Evolutionary conservation across 176 grass and related monocot genomes (phyloP), one percentile per base, ranked within the genome.

Genomic region (Poa pratensis): DNA sequence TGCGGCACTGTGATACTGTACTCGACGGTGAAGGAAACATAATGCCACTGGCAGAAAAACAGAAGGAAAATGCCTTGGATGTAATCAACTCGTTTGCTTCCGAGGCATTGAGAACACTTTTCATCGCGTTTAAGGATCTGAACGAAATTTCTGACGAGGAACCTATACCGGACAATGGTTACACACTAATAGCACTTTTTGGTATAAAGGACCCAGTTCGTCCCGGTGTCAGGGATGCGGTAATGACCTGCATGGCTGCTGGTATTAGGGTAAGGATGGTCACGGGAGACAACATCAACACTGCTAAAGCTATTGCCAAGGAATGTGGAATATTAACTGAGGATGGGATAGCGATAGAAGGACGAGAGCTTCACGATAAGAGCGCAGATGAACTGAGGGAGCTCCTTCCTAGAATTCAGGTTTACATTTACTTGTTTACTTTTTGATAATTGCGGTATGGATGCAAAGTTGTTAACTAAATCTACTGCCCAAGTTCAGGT

Each of bases 191-290:
- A 73, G 87, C 87, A 43, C 85, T 97, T 77, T 87, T 95, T 50
- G 95, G 95, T 73, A 97, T 97, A 73, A 97, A 97, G 86, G 95
- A 97, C 83, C 92, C 92, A 9, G 87, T 95, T 58, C 90, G 95
- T 85, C 91, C 91, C 23, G 92, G 91, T 53, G 95, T 95, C 39
- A 95, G 83, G 73, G 91, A 97, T 69, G 89, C 95, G 1, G 91
- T 97, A 67, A 82, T 86, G 89, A 88, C 75, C n/a, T 97, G 95
- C 75, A 86, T 87, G 69, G 87, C 89, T 83, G 95, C 95, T 42
- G 95, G 92, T 73, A 90, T 97, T 88, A 91, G 75, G 18, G 92
- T 97, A 61, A 88, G 87, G 76, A 97, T 97, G 92, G 89, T 97
- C 20, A 97, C 95, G 0, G 92, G 92, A 50, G 95, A 97, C 64